Percentiles rank a stretch among this genome's conserved stretches.
Evolutionary conservation across 164 flowering plant genomes (phyloP).

Genomic region (Taxillus chinensis): DNA sequence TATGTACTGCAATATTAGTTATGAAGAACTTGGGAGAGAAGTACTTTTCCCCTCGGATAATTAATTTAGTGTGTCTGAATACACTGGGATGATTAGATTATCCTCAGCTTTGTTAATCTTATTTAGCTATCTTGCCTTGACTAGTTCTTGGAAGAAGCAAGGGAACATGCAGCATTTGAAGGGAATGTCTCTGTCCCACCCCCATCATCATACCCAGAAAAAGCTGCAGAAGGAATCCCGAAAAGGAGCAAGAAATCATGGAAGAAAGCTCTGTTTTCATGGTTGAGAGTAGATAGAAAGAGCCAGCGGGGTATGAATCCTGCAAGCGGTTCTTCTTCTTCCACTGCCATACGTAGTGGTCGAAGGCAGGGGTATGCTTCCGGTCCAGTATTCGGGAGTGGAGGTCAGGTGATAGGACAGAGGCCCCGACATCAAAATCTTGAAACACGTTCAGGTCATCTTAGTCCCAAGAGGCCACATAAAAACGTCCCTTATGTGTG

Average conservation of each 20-base stretch:
- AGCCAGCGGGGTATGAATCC: slow-evolving; percentile 8
- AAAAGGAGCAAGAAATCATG: slow-evolving; percentile 38
- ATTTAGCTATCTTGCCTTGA: neutral
- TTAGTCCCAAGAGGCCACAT: slow-evolving; percentile 18
- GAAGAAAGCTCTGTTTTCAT: slow-evolving; percentile 34
- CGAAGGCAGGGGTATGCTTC: slow-evolving; percentile 21
- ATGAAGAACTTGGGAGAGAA: too few relatives aligned
- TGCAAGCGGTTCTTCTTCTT: neutral
- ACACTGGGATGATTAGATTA: too few relatives aligned
- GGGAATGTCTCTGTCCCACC: neutral
- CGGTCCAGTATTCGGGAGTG: slow-evolving; percentile 29
- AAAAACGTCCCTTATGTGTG: slow-evolving; percentile 28
- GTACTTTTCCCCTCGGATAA: too few relatives aligned
- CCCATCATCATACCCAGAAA: slow-evolving; percentile 3
- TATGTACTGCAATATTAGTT: too few relatives aligned
- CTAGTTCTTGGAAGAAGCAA: slow-evolving; percentile 58
- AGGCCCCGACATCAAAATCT: slow-evolving; percentile 21
- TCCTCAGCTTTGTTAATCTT: neutral
- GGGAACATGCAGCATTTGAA: slow-evolving; percentile 11
- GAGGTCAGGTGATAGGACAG: neutral
- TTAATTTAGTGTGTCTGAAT: too few relatives aligned
- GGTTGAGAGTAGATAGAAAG: slow-evolving; percentile 40
- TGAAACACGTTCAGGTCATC: slow-evolving; percentile 31
- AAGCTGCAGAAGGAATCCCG: slow-evolving; percentile 4
- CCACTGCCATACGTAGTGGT: slow-evolving; percentile 6